Evolutionary conservation across 495 filamentous ascomycete genomes (phyloP), one percentile per base, ranked within the genome.

Genomic region (Trichoderma reesei): DNA sequence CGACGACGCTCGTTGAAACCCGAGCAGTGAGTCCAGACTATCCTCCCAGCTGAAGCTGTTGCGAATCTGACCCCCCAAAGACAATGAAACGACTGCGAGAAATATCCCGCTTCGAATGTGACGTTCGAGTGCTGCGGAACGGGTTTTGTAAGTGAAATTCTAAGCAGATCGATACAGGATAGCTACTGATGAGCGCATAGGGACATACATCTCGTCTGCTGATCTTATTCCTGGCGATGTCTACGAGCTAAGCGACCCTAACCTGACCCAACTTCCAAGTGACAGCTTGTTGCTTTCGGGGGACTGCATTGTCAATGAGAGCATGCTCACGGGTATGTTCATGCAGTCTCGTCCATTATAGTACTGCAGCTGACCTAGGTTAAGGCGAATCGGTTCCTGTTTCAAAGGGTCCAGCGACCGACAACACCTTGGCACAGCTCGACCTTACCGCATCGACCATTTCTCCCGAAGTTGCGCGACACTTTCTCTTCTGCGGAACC

Each of bases 241-340:
- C 5, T 99, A 96, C 72, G 95, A 99, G 75, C 85, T 98, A 48
- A 96, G 94, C 63, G 95, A 99, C 73, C 95, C 93, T 14, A 92
- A 86, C n/a, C 78, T 99, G 36, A 84, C 86, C n/a, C 89, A 95
- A 69, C 90, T 96, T 68, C 95, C 95, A 11, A 91, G 91, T 70
- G 95, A 99, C 75, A 95, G 92, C 72, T 79, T 99, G 42, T 78
- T 99, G 8, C 77, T 99, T 5, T 89, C 90, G 63, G 95, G 95
- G 33, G 95, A 99, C 73, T 96, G 92, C 73, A 98, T 99, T 67
- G 92, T 99, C 65, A 99, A 99, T 72, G 95, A 99, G 74, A 97
- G 93, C 79, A 99, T 99, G 95, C 85, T 99, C 38, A 99, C 95
- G 44, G 88, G 88, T 88, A 71, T 69, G 77, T 71, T 20, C 41